These are phyloP conservation scores for Sclerotinia borealis DNA, from an alignment of 2,329 filamentous ascomycete genomes.

Conservation along the genomic window DNA sequence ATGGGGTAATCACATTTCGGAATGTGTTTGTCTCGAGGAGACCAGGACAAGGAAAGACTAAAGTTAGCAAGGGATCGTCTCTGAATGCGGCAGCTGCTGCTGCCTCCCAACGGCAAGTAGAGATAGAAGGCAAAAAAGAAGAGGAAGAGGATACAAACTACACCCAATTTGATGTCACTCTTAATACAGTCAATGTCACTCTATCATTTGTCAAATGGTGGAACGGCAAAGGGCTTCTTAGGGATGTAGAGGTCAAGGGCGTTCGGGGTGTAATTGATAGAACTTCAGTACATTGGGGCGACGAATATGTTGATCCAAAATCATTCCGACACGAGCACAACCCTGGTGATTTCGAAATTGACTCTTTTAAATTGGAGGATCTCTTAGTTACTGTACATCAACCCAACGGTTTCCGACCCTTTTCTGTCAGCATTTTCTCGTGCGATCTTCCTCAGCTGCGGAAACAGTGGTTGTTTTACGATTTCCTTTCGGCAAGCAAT, in stretches of 20 bases:
- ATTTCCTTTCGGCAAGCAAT: slow-evolving; percentile 89
- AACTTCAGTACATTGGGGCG: slow-evolving; percentile 70
- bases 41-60: slow-evolving; percentile 73
- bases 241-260: slow-evolving; percentile 90
- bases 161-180: slow-evolving; percentile 92
- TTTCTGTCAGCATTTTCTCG: slow-evolving; percentile 90
- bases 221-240: slow-evolving; percentile 87
- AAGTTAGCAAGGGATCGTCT: slow-evolving; percentile 89
- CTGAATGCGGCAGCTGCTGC: slow-evolving; percentile 77
- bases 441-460: slow-evolving; percentile 88
- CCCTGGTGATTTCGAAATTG: slow-evolving; percentile 93
- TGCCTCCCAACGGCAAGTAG: slow-evolving; percentile 59
- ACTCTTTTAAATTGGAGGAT: slow-evolving; percentile 94
- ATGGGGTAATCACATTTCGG: slow-evolving; percentile 91
- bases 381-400: slow-evolving; percentile 88
- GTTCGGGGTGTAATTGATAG: slow-evolving; percentile 89
- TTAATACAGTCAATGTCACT: slow-evolving; percentile 93
- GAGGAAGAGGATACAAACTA: slow-evolving; percentile 89
- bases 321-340: slow-evolving; percentile 83
- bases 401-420: slow-evolving; percentile 85
- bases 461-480: slow-evolving; percentile 97
- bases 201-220: slow-evolving; percentile 98
- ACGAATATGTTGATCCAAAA: slow-evolving; percentile 68
- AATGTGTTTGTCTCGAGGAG: slow-evolving; percentile 94
- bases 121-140: slow-evolving; percentile 39